A percentile compares a stretch with the other conserved stretches of the same genome.
Evolutionary conservation across 2,329 filamentous ascomycete genomes (phyloP).

Genomic region (Fusarium vanettenii): DNA sequence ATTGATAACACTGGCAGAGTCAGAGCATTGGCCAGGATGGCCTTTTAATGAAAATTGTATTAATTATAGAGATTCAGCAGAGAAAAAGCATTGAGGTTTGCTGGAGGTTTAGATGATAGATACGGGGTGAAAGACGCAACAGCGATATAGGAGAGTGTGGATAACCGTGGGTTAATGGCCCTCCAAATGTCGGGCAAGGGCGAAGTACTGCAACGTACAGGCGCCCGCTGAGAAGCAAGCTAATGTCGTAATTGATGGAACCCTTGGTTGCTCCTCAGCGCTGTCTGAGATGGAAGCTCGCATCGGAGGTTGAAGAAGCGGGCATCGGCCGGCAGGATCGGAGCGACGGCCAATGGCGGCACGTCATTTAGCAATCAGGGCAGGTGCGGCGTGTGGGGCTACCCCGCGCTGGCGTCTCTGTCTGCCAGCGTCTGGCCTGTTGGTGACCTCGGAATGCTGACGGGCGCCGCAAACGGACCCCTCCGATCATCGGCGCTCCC

Average conservation of each 20-base stretch:
- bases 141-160: slow-evolving; percentile 2
- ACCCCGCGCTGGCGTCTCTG: slow-evolving; percentile 43
- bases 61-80: background rate
- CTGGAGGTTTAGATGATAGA: background rate
- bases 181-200: slow-evolving; percentile 3
- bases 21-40: background rate
- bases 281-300: slow-evolving; percentile 26
- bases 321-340: slow-evolving; percentile 36
- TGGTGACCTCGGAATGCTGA: slow-evolving; percentile 41
- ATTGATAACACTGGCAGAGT: background rate
- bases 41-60: background rate
- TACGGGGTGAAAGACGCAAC: background rate
- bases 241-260: slow-evolving; percentile 31
- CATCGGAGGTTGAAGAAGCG: slow-evolving; percentile 43
- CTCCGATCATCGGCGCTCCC: slow-evolving; percentile 47
- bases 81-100: background rate
- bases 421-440: slow-evolving; percentile 29
- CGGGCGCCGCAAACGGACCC: slow-evolving; percentile 26
- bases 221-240: slow-evolving; percentile 2
- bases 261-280: slow-evolving; percentile 11
- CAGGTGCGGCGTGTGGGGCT: slow-evolving; percentile 37
- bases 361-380: slow-evolving; percentile 46
- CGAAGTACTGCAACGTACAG: background rate
- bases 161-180: background rate
- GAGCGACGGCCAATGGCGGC: slow-evolving; percentile 36